A percentile compares a stretch with the other conserved stretches of the same genome.
These are phyloP conservation scores for Beauveria rudraprayagi DNA, from an alignment of 2,329 filamentous ascomycete species.

Conservation along the genomic window DNA sequence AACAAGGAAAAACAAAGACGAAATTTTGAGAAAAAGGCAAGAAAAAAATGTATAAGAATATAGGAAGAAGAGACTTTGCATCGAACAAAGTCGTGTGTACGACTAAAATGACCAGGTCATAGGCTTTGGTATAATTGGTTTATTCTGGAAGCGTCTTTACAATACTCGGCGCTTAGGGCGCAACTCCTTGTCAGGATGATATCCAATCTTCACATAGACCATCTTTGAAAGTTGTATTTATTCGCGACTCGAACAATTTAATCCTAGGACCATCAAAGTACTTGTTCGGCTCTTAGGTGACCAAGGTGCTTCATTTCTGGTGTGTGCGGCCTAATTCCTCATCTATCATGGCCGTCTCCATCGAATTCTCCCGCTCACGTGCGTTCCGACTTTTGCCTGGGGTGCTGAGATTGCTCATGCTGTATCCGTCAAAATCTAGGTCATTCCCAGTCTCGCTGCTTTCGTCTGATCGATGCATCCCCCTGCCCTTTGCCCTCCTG, in stretches of 20 bases:
- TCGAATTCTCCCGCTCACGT: conserved; percentile 5
- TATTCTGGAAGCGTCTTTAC: background rate
- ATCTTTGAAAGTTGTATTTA: background rate
- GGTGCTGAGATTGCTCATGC: conserved; percentile 9
- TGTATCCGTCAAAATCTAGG: conserved; percentile 9
- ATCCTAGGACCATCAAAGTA: background rate
- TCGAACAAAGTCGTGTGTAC: background rate
- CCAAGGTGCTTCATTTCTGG: background rate
- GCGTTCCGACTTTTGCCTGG: background rate
- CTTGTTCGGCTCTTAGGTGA: background rate
- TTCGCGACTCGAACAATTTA: background rate
- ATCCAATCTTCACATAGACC: background rate
- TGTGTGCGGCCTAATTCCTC: background rate
- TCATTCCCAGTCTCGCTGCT: conserved; percentile 12
- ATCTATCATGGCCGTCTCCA: conserved; percentile 7
- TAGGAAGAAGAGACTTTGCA: background rate
- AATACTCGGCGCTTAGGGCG: background rate
- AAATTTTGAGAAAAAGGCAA: no score
- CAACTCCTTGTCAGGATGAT: background rate
- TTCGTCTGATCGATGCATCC: conserved; percentile 20
- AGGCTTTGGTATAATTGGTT: background rate
- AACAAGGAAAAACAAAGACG: background rate
- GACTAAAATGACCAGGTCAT: conserved; percentile 6
- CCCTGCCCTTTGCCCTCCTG: conserved; percentile 18
- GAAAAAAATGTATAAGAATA: background rate